Evolutionary conservation across 306 rosid genomes (phyloP).

Genomic region (Cucurbita maxima): DNA sequence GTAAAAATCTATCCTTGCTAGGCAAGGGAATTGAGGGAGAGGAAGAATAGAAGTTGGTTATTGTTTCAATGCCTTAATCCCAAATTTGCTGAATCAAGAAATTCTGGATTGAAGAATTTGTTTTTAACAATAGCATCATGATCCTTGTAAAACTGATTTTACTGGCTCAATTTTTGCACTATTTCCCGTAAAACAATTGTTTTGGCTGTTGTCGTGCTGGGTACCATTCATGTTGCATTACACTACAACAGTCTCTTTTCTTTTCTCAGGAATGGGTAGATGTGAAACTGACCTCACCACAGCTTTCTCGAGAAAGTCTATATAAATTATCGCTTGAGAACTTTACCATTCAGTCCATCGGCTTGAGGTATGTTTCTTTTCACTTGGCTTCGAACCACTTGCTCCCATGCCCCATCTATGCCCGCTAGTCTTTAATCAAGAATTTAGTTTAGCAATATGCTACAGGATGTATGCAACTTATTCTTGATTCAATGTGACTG

Average conservation of each 20-base stretch:
- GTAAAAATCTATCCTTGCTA: not conserved
- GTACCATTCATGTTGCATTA: not conserved
- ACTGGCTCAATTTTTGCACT: not conserved
- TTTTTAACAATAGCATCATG: not conserved
- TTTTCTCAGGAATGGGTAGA: conserved; percentile 60
- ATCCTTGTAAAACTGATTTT: not conserved
- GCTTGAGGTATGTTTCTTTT: conserved; percentile 34
- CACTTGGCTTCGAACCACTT: not conserved
- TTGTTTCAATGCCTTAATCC: not conserved
- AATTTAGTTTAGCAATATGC: not conserved
- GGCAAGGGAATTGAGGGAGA: not conserved
- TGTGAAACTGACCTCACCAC: conserved; percentile 76
- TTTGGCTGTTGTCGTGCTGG: not conserved
- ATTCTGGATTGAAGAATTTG: not conserved
- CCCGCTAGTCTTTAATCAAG: not conserved
- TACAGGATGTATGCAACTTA: not conserved
- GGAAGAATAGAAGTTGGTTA: not conserved
- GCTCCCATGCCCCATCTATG: not conserved
- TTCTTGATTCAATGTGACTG: not conserved
- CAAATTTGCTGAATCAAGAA: not conserved
- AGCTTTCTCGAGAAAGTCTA: conserved; percentile 56
- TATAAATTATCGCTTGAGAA: conserved; percentile 45
- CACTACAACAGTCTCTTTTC: not conserved
- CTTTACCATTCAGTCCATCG: conserved; percentile 31
- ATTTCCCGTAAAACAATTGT: not conserved